Percentiles rank a stretch among this genome's conserved stretches.
phyloP scores from a whole-genome alignment of 2,329 filamentous ascomycete genomes.

The Stagonosporopsis vannaccii region DNA sequence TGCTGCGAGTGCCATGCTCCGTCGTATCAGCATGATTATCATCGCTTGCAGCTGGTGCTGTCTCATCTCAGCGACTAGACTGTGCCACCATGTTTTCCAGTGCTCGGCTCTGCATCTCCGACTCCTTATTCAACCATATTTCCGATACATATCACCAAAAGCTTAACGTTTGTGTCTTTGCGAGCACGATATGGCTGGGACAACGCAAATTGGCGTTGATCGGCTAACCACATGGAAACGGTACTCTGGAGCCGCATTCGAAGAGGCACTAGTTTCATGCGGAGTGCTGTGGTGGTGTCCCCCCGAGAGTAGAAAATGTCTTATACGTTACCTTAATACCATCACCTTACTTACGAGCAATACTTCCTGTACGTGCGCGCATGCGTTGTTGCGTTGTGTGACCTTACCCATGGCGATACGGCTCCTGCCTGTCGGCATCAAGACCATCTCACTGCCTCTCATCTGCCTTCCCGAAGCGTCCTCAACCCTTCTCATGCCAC shows the following conservation, averaged over 20 bases:
- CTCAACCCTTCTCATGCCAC: too few relatives aligned
- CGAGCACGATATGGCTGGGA: background rate
- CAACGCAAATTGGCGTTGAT: background rate
- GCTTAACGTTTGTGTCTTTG: background rate
- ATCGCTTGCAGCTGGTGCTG: background rate
- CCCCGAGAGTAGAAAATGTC: background rate
- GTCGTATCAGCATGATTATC: background rate
- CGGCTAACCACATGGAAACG: background rate
- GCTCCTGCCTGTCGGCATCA: too few relatives aligned
- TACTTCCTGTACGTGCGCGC: too few relatives aligned
- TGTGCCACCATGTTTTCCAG: constrained; percentile 2
- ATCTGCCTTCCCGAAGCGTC: too few relatives aligned
- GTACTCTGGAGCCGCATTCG: background rate
- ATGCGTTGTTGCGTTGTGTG: too few relatives aligned
- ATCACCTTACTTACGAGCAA: background rate
- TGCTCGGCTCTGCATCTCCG: background rate
- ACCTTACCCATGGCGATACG: too few relatives aligned
- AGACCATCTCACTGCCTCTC: too few relatives aligned
- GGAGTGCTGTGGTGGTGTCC: background rate
- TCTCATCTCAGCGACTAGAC: constrained; percentile 6
- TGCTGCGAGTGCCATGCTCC: background rate
- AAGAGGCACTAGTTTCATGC: background rate
- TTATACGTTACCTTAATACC: background rate
- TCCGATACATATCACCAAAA: constrained; percentile 9
- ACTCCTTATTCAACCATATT: background rate